Evolutionary conservation across 2,329 filamentous ascomycete species (phyloP).

Genomic region (Zarea fungicola): DNA sequence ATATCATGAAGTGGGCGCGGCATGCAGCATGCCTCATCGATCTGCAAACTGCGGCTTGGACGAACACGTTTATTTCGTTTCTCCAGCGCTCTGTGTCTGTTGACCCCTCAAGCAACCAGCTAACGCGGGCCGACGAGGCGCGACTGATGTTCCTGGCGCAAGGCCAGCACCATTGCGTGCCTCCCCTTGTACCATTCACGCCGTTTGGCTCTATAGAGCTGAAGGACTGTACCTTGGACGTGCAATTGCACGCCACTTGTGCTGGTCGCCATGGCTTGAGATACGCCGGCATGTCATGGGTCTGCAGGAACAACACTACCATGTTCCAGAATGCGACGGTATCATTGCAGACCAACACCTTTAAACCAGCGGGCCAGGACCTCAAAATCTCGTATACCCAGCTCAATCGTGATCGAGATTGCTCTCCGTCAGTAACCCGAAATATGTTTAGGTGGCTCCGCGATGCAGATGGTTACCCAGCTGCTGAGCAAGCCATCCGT

Average conservation of each 20-base stretch:
- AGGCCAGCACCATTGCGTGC: background rate
- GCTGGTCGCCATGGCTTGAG: constrained; percentile 10
- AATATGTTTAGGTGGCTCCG: constrained; percentile 14
- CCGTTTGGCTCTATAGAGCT: constrained; percentile 6
- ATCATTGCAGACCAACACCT: background rate
- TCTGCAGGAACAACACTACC: constrained; percentile 5
- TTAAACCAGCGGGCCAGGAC: background rate
- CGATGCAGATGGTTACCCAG: constrained; percentile 11
- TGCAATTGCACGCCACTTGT: constrained; percentile 12
- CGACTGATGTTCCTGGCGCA: constrained; percentile 13
- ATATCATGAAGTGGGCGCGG: constrained; percentile 14
- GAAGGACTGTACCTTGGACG: constrained; percentile 15
- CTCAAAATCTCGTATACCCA: background rate
- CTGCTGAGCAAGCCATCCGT: constrained; percentile 12
- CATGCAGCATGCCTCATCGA: constrained; percentile 12
- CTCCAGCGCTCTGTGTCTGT: background rate
- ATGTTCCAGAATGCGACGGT: constrained; percentile 47
- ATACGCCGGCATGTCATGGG: constrained; percentile 11
- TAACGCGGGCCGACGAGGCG: constrained; percentile 12
- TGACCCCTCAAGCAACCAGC: background rate
- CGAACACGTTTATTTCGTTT: constrained; percentile 1
- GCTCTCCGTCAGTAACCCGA: constrained; percentile 4
- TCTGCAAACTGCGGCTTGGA: constrained; percentile 15
- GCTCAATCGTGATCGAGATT: constrained; percentile 1
- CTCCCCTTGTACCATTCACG: constrained; percentile 12